Percentiles rank a stretch among this genome's conserved stretches.
These are phyloP conservation scores for Rhizomucor pusillus DNA, from an alignment of 371 early-diverging fungal species.

Conservation along the genomic window DNA sequence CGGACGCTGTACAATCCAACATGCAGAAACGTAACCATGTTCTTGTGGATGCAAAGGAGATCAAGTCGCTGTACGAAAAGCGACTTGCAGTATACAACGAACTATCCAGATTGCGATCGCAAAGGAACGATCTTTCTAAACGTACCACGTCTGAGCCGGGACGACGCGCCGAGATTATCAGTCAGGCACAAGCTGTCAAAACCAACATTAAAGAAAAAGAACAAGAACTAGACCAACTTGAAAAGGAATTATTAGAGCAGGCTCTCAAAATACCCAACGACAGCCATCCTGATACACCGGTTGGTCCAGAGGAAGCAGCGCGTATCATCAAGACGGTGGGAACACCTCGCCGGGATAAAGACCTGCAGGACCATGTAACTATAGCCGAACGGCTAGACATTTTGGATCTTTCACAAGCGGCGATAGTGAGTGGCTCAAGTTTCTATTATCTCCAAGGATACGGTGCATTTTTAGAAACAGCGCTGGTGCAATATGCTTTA, in stretches of 20 bases:
- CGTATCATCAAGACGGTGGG: slow-evolving; percentile 48
- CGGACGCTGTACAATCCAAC: slow-evolving; percentile 48
- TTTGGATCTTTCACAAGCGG: slow-evolving; percentile 81
- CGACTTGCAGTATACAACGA: slow-evolving; percentile 30
- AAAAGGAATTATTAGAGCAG: slow-evolving; percentile 42
- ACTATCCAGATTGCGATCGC: slow-evolving; percentile 37
- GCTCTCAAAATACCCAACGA: slow-evolving; percentile 72
- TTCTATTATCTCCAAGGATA: slow-evolving; percentile 86
- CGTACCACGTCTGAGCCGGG: slow-evolving; percentile 7
- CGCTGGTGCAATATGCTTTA: slow-evolving; percentile 84
- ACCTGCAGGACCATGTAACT: slow-evolving; percentile 65
- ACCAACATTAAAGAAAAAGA: slow-evolving; percentile 36
- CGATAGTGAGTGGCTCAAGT: slow-evolving; percentile 77
- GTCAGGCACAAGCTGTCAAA: slow-evolving; percentile 17
- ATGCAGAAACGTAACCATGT: slow-evolving; percentile 52
- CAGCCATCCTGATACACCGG: slow-evolving; percentile 63
- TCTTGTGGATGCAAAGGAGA: slow-evolving; percentile 35
- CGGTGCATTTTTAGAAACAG: slow-evolving; percentile 85
- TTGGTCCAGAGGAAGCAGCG: slow-evolving; percentile 65
- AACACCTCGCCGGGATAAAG: slow-evolving; percentile 22
- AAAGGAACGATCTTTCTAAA: slow-evolving; percentile 51
- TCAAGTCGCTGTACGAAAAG: slow-evolving; percentile 53
- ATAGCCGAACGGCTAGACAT: slow-evolving; percentile 64
- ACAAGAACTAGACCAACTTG: slow-evolving; percentile 25
- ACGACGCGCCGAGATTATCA: background rate